Conservation (phyloP, 164 flowering plant species). For the Akebia trifoliata region DNA sequence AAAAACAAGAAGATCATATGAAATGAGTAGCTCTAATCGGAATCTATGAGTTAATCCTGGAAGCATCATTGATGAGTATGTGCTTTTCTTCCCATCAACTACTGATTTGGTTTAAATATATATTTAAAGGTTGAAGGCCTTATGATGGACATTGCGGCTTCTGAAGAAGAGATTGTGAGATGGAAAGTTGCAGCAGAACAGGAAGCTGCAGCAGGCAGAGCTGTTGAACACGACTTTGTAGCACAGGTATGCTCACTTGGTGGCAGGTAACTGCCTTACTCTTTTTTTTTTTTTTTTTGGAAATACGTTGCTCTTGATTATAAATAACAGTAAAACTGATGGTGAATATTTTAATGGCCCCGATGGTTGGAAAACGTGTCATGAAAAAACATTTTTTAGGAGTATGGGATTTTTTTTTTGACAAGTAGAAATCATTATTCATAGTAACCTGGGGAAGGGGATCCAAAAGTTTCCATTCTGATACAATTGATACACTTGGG, state of each 20-base stretch:
- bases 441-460: too few species aligned
- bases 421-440: too few species aligned
- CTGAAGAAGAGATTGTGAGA: conserved; percentile 91
- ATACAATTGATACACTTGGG: too few species aligned
- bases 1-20: too few species aligned
- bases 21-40: neutral
- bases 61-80: neutral
- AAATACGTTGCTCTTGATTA: too few species aligned
- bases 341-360: too few species aligned
- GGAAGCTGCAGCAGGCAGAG: conserved; percentile 92
- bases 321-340: too few species aligned
- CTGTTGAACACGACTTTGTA: conserved; percentile 67
- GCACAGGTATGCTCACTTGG: conserved; percentile 52
- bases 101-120: conserved; percentile 3
- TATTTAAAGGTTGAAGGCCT: conserved; percentile 80
- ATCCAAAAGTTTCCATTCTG: too few species aligned
- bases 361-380: too few species aligned
- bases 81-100: neutral
- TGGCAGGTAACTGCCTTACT: neutral
- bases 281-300: neutral
- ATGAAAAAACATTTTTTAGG: too few species aligned
- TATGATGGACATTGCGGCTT: conserved; percentile 89
- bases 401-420: too few species aligned
- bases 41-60: neutral
- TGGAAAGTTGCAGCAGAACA: conserved; percentile 96